Evolutionary conservation across 345 rosid species (phyloP).

Genomic region (Toxicodendron radicans): DNA sequence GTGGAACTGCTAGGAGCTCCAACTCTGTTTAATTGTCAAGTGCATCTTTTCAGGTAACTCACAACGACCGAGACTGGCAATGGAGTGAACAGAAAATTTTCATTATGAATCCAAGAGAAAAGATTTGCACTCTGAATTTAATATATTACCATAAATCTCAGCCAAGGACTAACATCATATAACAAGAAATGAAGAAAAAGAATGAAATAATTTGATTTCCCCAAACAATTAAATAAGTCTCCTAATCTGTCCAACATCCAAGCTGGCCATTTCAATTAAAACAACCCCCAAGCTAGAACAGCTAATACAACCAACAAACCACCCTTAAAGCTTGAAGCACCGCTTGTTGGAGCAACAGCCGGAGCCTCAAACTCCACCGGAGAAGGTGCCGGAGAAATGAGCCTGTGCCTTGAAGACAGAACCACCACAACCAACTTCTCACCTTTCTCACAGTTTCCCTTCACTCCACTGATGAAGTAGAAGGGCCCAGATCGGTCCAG

Average conservation of each 20-base stretch:
- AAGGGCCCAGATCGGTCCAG: constrained; percentile 60
- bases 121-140: background rate
- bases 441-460: constrained; percentile 73
- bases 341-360: constrained; percentile 61
- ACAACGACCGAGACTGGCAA: too few relatives aligned
- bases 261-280: constrained; percentile 14
- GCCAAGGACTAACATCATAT: background rate
- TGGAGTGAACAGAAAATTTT: too few relatives aligned
- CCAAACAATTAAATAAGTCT: background rate
- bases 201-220: constrained; percentile 7
- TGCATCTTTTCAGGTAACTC: too few relatives aligned
- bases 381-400: constrained; percentile 72
- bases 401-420: constrained; percentile 37
- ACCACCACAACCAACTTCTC: constrained; percentile 76
- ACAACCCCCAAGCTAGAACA: constrained; percentile 31
- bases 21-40: too few relatives aligned
- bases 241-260: background rate
- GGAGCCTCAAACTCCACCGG: constrained; percentile 57
- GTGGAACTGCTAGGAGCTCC: too few relatives aligned
- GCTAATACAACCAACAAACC: constrained; percentile 19
- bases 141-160: background rate
- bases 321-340: constrained; percentile 29
- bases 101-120: too few relatives aligned
- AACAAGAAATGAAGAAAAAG: background rate
- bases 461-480: constrained; percentile 78